A percentile compares a stretch with the other conserved stretches of the same genome.
These are phyloP conservation scores for Cercospora sp. DNA, from an alignment of 2,329 filamentous ascomycete genomes.

Conservation along the genomic window DNA sequence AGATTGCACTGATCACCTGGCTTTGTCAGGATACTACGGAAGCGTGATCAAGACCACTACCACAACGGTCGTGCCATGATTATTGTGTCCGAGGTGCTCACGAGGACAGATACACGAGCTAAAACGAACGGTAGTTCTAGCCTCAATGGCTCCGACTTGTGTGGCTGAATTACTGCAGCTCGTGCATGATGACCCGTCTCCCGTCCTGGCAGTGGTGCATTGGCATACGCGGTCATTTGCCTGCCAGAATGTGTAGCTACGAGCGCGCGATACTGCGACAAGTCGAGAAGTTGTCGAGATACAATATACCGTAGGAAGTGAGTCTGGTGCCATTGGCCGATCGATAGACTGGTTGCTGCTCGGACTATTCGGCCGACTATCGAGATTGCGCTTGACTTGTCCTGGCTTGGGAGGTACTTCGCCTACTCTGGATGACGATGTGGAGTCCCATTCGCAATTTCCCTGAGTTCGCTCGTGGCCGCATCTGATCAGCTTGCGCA, in stretches of 20 bases:
- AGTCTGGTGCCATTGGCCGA: background rate
- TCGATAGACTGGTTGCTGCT: background rate
- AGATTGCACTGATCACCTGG: background rate
- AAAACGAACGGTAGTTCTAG: constrained; percentile 2
- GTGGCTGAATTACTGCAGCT: constrained; percentile 18
- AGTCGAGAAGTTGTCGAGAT: background rate
- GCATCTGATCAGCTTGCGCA: background rate
- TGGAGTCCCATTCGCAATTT: constrained; percentile 5
- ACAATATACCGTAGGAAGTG: background rate
- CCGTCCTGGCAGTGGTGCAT: constrained; percentile 15
- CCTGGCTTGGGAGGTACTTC: no score
- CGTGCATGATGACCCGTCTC: constrained; percentile 10
- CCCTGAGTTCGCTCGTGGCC: constrained; percentile 1
- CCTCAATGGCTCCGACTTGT: constrained; percentile 13
- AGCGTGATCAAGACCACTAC: background rate
- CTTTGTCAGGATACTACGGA: background rate
- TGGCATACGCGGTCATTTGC: constrained; percentile 8
- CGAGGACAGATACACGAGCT: constrained; percentile 4
- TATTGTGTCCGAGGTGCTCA: constrained; percentile 3
- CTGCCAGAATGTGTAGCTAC: constrained; percentile 12
- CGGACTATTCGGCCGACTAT: background rate
- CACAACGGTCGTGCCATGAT: background rate
- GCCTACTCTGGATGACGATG: background rate
- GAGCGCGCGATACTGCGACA: background rate
- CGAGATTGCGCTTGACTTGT: background rate